Evolutionary conservation across 2,329 filamentous ascomycete species (phyloP), one percentile per base, ranked within the genome.

Genomic region (Fusarium mundagurra): DNA sequence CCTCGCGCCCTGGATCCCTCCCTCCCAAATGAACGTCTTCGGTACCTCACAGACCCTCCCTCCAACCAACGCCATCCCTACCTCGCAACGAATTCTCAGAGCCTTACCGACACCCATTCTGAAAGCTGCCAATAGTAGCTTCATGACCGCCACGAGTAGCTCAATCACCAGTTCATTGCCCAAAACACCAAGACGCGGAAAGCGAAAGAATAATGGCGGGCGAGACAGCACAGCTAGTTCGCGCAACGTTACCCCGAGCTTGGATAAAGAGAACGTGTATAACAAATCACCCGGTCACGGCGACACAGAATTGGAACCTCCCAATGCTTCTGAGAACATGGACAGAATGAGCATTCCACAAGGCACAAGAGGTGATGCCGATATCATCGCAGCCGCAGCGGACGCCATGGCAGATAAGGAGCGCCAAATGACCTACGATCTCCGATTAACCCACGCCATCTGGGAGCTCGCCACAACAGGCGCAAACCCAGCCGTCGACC

Each of bases 1-100:
- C 6, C 88, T 99, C 14, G 96, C 96, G 2, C 96, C 96, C 0
- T 98, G 95, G 96, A 98, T 99, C 53, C 96, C 96, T 3, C 96
- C 96, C 0, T 98, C 94, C 9, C 95, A 98, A 81, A 93, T 98
- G 87, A 95, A 92, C 61, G 91, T 93, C 24, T 92, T 95, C 73
- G 92, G 92, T 34, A 88, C 90, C 4, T 91, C 93, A 22, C 91
- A 94, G 77, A 91, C 92, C 22, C 88, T 92, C 8, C 92, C 94
- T 1, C 95, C 95, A 0, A 92, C 92, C 2, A 95, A 94, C 74
- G 93, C 95, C 10, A 92, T 99, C 50, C 96, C 96, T 8, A 95
- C 96, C 11, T 94, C 94, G 3, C 96, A 99, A 80, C 92, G 94
- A 58, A 95, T 99, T 71, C 89, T 99, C 6, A 92, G 96, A 29